These are phyloP conservation scores for Silene uniflora DNA, from an alignment of 148 eudicot species.

Conservation along the genomic window DNA sequence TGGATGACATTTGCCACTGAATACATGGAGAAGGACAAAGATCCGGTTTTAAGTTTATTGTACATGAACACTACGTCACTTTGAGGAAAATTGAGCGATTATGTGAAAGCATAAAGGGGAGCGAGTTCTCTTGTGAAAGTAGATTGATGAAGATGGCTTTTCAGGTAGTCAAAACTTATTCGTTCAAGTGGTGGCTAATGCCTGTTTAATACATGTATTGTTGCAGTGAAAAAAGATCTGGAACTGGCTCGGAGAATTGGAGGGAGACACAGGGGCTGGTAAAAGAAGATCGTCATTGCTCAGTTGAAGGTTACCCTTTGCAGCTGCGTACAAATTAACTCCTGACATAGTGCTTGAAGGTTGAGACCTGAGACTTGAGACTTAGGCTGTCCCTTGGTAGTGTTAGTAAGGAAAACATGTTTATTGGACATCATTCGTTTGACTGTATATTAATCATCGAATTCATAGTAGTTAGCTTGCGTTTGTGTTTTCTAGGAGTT, in stretches of 20 bases:
- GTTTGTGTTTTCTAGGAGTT: background rate
- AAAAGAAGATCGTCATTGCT: background rate
- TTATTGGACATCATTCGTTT: background rate
- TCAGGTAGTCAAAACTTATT: background rate
- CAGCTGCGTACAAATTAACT: background rate
- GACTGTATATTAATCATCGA: background rate
- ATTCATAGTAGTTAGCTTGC: background rate
- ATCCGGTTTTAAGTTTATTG: no score
- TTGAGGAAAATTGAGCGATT: no score
- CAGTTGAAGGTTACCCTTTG: background rate
- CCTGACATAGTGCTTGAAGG: background rate
- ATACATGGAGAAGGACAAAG: no score
- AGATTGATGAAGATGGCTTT: background rate
- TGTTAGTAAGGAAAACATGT: background rate
- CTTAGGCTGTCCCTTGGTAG: background rate
- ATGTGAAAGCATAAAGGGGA: background rate
- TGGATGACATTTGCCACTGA: no score
- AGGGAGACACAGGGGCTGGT: conserved; percentile 60
- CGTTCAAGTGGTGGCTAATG: background rate
- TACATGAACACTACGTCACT: no score
- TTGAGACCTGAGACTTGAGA: no score
- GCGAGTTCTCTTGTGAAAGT: background rate
- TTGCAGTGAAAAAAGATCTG: conserved; percentile 71
- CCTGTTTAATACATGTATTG: background rate
- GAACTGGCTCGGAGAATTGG: conserved; percentile 74